These are phyloP conservation scores for Vitis hybrid DNA, from an alignment of 177 flowering plant genomes.

Conservation along the genomic window DNA sequence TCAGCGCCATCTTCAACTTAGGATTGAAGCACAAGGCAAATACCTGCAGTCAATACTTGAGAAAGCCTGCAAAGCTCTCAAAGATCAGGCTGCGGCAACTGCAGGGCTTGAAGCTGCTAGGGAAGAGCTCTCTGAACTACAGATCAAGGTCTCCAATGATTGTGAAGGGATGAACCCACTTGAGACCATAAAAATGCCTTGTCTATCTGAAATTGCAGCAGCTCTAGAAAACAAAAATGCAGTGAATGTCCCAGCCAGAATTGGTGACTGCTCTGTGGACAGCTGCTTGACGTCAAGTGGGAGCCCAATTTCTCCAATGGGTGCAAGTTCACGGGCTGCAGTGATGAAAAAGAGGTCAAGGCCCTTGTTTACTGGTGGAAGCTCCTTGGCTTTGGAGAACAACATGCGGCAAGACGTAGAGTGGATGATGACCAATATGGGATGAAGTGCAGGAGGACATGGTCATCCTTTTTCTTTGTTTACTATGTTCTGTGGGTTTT, in stretches of 20 bases:
- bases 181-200: slow-evolving; percentile 45
- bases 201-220: slow-evolving; percentile 45
- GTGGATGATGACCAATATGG: slow-evolving; percentile 60
- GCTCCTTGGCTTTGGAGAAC: slow-evolving; percentile 42
- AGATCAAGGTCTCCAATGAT: slow-evolving; percentile 62
- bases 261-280: slow-evolving; percentile 70
- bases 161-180: slow-evolving; percentile 32
- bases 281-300: slow-evolving; percentile 71
- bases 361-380: slow-evolving; percentile 47
- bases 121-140: slow-evolving; percentile 79
- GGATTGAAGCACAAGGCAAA: slow-evolving; percentile 86
- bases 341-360: slow-evolving; percentile 69
- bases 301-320: slow-evolving; percentile 54
- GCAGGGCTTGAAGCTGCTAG: slow-evolving; percentile 78
- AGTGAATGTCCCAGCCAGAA: slow-evolving; percentile 32
- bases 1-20: slow-evolving; percentile 80
- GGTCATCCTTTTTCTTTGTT: slow-evolving; percentile 6
- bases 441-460: slow-evolving; percentile 25
- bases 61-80: slow-evolving; percentile 82
- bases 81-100: slow-evolving; percentile 53
- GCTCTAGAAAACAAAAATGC: slow-evolving; percentile 42
- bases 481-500: neutral
- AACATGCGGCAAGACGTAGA: slow-evolving; percentile 46
- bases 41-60: slow-evolving; percentile 88
- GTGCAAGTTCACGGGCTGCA: slow-evolving; percentile 35